Percentiles rank a stretch among this genome's conserved stretches.
phyloP scores from a whole-genome alignment of 2,329 filamentous ascomycete species.

The Colletotrichum kahawae region DNA sequence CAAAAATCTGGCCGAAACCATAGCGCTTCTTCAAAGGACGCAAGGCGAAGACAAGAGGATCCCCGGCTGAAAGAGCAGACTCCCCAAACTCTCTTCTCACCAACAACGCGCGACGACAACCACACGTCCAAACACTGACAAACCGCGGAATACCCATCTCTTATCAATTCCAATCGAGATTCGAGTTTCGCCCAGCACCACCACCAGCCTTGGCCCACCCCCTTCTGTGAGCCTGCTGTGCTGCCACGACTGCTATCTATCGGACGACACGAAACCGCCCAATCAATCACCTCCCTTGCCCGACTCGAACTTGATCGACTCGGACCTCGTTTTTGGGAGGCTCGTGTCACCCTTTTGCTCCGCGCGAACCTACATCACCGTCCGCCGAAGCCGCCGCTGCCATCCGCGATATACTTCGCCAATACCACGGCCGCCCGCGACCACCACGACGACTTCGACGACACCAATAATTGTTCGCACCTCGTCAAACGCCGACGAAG shows the following conservation, averaged over 20 bases:
- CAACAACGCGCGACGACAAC: not conserved
- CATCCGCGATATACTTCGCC: not conserved
- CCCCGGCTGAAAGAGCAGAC: not conserved
- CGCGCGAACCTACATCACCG: not conserved
- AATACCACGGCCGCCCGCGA: not conserved
- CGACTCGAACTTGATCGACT: not conserved
- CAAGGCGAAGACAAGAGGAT: not conserved
- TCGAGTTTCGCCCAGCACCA: not conserved
- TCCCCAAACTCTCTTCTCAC: not conserved
- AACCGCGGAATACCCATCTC: not conserved
- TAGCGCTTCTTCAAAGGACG: not conserved
- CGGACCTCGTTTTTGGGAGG: not conserved
- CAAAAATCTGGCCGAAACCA: constrained; percentile 10
- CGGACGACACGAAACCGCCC: constrained; percentile 10
- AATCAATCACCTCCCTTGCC: constrained; percentile 1
- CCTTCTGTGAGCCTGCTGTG: constrained; percentile 5
- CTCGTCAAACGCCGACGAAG: not conserved
- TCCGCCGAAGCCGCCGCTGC: not conserved
- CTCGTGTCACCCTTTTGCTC: constrained; percentile 1
- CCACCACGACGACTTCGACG: not conserved
- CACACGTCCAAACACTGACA: not conserved
- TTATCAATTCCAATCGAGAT: constrained; percentile 14
- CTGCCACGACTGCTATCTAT: constrained; percentile 3
- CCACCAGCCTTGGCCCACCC: constrained; percentile 16
- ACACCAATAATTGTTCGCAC: not conserved